Base-by-base conservation (phyloP, 345 rosid genomes). In the Populus tremula region DNA sequence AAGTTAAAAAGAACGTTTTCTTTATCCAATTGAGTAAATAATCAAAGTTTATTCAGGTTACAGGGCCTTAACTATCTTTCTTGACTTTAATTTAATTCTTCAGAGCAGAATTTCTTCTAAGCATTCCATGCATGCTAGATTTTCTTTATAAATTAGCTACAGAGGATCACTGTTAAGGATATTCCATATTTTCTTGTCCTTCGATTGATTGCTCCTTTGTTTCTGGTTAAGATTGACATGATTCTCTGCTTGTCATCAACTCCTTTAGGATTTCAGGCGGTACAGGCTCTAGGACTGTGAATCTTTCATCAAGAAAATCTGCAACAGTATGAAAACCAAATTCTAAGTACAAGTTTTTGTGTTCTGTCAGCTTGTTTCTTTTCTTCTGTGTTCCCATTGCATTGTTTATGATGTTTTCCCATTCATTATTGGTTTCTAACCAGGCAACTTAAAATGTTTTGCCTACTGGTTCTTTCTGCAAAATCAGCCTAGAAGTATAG, bases 261-360 rank as follows among this genome's bases (percentile, higher is more conserved):
- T 50, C 76, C 77, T 77, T 45, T 86, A 88, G 94, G 87, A 78
- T 84, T 75, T 84, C 88, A 50, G 77, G 64, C 43, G 79, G 83
- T 76, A 53, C 88, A 45, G 79, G 72, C 78, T 78, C 76, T 59
- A 88, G 78, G 82, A 75, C 81, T 76, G 77, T 61, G 81, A 80
- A 74, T 78, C 41, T 56, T 72, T 63, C 87, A 68, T 70, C 84
- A 61, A 85, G 84, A 86, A 88, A 76, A 80, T 73, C 82, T 83
- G 85, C 74, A 45, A 78, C 64, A 91, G 94, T 92, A 85, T 56
- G 84, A 66, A 80, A 65, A 43, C 31, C 20, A 64, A 62, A 70
- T 12, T 23, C 20, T 79, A 47, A 53, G 64, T 72, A 33, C 35
- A 33, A 72, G 20, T 13, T 68, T 64, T 38, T 82, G 56, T 67